phyloP scores from a whole-genome alignment of 192 early-diverging fungal genomes.

The Umbelopsis vinacea region DNA sequence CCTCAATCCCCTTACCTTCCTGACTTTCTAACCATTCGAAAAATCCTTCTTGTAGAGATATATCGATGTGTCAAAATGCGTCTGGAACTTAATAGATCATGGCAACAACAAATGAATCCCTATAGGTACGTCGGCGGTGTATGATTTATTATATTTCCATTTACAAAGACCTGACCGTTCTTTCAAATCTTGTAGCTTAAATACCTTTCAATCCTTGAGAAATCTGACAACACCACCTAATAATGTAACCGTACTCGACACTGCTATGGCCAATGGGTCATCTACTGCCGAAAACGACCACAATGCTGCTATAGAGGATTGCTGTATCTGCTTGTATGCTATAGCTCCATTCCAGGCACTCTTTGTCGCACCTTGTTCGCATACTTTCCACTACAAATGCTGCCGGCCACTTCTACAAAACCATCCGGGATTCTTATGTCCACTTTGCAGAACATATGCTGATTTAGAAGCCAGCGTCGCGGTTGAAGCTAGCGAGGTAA shows the following conservation, averaged over 20 bases:
- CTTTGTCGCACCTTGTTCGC: conserved; percentile 92
- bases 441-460: conserved; percentile 86
- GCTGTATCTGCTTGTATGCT: conserved; percentile 90
- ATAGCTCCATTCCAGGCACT: conserved; percentile 89
- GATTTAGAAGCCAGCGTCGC: conserved; percentile 85
- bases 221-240: conserved; percentile 49
- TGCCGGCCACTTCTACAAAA: conserved; percentile 70
- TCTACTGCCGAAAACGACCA: conserved; percentile 27
- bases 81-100: conserved; percentile 73
- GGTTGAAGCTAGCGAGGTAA: conserved; percentile 44
- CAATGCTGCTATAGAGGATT: conserved; percentile 53
- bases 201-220: conserved; percentile 51
- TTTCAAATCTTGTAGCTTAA: conserved; percentile 33
- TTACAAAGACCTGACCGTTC: not conserved
- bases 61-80: conserved; percentile 94
- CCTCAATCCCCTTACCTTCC: conserved; percentile 13
- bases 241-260: conserved; percentile 35
- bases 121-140: conserved; percentile 56
- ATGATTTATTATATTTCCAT: conserved; percentile 21
- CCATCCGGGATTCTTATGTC: conserved; percentile 72
- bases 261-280: conserved; percentile 24
- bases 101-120: conserved; percentile 67
- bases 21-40: not conserved
- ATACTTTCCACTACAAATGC: conserved; percentile 92
- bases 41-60: conserved; percentile 62